phyloP scores from a whole-genome alignment of 305 asterid genomes.

The Nicotiana rustica region DNA sequence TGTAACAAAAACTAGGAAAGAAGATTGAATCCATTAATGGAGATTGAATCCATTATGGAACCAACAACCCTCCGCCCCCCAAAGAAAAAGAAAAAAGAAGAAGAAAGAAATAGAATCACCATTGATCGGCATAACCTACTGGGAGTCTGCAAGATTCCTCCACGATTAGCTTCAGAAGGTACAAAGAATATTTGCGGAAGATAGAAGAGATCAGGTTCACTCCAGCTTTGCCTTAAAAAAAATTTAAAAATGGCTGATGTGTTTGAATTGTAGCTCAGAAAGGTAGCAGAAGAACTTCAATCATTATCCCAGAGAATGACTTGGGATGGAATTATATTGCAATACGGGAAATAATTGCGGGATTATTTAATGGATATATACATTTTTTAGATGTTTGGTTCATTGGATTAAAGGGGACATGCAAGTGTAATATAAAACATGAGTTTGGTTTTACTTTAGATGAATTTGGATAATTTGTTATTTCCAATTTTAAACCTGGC shows the following conservation, averaged over 20 bases:
- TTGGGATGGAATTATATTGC: conserved; percentile 11
- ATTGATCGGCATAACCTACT: not conserved
- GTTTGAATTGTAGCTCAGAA: not conserved
- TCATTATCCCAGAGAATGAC: not conserved
- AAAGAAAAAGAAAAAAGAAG: no score
- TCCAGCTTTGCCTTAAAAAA: not conserved
- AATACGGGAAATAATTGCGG: not conserved
- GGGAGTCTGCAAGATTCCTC: not conserved
- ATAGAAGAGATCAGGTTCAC: not conserved
- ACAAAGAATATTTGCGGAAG: not conserved
- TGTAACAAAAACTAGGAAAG: not conserved
- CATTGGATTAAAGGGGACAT: not conserved
- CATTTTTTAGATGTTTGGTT: not conserved
- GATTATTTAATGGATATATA: not conserved
- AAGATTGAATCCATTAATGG: not conserved
- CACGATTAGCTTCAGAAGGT: not conserved
- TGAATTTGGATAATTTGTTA: not conserved
- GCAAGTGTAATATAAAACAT: not conserved
- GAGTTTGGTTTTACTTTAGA: not conserved
- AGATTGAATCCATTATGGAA: not conserved
- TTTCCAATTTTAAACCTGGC: not conserved
- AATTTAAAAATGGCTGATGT: not conserved
- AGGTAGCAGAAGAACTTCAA: not conserved
- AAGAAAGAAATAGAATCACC: not conserved
- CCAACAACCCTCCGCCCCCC: not conserved